Base-by-base conservation (phyloP, 331 rosid species). In the Quercus tomentella region DNA sequence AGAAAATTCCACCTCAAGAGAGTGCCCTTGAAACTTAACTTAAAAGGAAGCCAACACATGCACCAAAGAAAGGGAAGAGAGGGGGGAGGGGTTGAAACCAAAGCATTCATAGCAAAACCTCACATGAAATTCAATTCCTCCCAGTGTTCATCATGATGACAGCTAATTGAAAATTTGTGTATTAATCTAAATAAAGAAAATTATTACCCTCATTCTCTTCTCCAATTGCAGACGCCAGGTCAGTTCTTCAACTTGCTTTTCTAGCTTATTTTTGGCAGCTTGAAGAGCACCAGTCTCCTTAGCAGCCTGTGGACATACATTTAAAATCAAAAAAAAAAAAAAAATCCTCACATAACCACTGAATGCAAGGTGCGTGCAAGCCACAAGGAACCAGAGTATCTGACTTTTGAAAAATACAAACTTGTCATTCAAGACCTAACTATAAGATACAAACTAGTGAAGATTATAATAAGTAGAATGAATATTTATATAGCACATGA, bases 161-260 rank as follows among this genome's bases (percentile, higher is more conserved):
- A 61, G 37, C 17, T 69, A 21, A 6, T 51, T 41, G 25, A 52
- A 67, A 49, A 67, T 45, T 22, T 30, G 7, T 58, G 60, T n/a
- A 69, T 12, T 68, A 20, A 56, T 45, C 16, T 41, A 37, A 62
- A 37, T 26, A 55, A 18, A 56, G 61, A 57, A 31, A 68, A 67
- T 61, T 10, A 62, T 76, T 79, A 86, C 92, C 85, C 89, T 82
- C 83, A 79, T 86, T 74, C 72, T 80, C 84, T 85, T 87, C 91
- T 94, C 98, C 73, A 78, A 72, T 85, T 94, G 80, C 81, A 92
- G 83, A 56, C 78, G 76, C 80, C 41, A 84, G 55, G 82, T 91
- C 82, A 95, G 86, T 79, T 91, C 99, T 89, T 93, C 90, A 78
- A 95, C 99, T 86, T 95, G 86, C 85, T 89, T 84, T 89, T 93